Conservation (phyloP, 108 stramenopile species). For the Hondaea fermentalgiana region DNA sequence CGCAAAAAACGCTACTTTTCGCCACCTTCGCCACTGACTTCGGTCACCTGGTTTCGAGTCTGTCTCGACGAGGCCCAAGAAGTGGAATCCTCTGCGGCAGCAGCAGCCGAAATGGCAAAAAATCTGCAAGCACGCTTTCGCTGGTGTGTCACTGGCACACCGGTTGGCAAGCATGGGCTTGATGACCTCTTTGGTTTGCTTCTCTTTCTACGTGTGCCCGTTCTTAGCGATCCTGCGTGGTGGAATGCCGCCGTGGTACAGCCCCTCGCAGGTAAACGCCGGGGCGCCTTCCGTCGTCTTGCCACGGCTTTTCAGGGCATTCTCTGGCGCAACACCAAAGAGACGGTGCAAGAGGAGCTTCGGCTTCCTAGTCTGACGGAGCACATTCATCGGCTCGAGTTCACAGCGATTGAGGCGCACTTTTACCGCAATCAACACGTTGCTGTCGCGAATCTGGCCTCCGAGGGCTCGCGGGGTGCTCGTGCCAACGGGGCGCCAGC, state of each 20-base stretch:
- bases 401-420: not conserved
- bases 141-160: slow-evolving; percentile 19
- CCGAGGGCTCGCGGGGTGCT: not conserved
- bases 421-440: not conserved
- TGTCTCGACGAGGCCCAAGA: slow-evolving; percentile 19
- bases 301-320: not conserved
- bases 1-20: not conserved
- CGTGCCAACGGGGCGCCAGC: too few relatives aligned
- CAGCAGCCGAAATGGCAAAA: not conserved
- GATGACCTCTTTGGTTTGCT: slow-evolving; percentile 4
- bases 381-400: not conserved
- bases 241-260: not conserved
- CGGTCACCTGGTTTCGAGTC: not conserved
- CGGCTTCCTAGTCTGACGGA: not conserved
- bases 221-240: not conserved
- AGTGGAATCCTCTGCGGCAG: not conserved
- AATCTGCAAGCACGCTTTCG: not conserved
- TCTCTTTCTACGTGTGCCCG: not conserved
- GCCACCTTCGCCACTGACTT: not conserved
- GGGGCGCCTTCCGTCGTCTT: not conserved
- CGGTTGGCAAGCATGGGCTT: slow-evolving; percentile 4
- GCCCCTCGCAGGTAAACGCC: not conserved
- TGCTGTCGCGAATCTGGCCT: not conserved
- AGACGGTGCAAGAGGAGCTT: not conserved
- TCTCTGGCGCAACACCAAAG: slow-evolving; percentile 10